phyloP scores from a whole-genome alignment of 2,329 filamentous ascomycete species.

The Onygena corvina region DNA sequence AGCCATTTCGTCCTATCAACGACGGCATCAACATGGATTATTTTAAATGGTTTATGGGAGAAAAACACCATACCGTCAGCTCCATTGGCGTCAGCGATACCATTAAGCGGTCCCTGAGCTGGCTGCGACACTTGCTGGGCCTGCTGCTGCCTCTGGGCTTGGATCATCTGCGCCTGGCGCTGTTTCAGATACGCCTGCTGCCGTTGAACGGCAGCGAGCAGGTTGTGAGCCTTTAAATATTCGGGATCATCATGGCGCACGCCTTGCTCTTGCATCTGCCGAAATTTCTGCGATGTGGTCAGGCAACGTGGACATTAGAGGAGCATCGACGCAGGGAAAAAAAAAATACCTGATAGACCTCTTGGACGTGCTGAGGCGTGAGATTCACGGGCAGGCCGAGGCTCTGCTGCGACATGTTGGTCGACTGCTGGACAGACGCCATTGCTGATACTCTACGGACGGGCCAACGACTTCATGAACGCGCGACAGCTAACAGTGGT shows the following conservation, averaged over 20 bases:
- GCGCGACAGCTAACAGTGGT: neutral
- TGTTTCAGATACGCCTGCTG: slow-evolving; percentile 48
- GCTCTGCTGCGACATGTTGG: slow-evolving; percentile 51
- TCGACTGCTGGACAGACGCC: slow-evolving; percentile 41
- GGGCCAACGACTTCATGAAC: neutral
- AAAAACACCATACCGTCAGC: slow-evolving; percentile 27
- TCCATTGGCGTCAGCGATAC: slow-evolving; percentile 28
- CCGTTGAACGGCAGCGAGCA: slow-evolving; percentile 59
- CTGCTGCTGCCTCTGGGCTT: slow-evolving; percentile 35
- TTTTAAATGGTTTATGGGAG: slow-evolving; percentile 4
- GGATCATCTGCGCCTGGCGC: slow-evolving; percentile 37
- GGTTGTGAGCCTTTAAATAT: slow-evolving; percentile 66
- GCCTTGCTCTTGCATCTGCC: slow-evolving; percentile 76
- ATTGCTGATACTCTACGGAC: slow-evolving; percentile 28
- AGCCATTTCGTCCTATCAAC: slow-evolving; percentile 27
- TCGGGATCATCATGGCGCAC: slow-evolving; percentile 75
- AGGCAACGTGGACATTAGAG: neutral
- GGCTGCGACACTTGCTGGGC: slow-evolving; percentile 36
- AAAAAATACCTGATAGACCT: slow-evolving; percentile 45
- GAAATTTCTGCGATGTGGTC: slow-evolving; percentile 55
- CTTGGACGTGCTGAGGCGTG: slow-evolving; percentile 66
- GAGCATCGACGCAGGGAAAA: neutral
- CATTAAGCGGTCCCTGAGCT: slow-evolving; percentile 32
- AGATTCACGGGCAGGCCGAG: slow-evolving; percentile 53
- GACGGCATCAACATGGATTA: slow-evolving; percentile 11